phyloP scores from a whole-genome alignment of 2,329 filamentous ascomycete species.

The Arthrobotrys sinensis region DNA sequence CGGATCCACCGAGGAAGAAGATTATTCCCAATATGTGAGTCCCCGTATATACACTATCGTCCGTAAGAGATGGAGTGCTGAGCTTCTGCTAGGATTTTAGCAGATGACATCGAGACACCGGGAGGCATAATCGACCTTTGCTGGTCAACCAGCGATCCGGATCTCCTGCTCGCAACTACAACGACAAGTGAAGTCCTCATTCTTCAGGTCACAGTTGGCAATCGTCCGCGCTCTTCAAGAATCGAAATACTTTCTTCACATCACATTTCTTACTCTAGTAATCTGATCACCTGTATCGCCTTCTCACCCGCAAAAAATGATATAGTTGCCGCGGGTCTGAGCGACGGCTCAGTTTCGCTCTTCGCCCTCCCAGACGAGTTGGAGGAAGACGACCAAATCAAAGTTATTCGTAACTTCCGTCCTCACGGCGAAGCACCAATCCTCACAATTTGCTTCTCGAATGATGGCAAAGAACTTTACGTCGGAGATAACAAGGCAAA shows the following conservation, averaged over 20 bases:
- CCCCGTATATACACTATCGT: background rate
- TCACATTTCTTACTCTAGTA: constrained; percentile 25
- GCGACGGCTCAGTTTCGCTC: constrained; percentile 43
- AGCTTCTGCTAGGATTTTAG: constrained; percentile 43
- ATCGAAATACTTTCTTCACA: constrained; percentile 59
- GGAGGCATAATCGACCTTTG: constrained; percentile 56
- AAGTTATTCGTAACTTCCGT: constrained; percentile 33
- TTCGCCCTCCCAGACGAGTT: constrained; percentile 46
- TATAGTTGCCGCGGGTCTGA: constrained; percentile 52
- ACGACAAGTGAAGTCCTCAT: constrained; percentile 48
- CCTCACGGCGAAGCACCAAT: constrained; percentile 42
- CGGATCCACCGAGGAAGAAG: constrained; percentile 58
- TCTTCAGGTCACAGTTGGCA: constrained; percentile 50
- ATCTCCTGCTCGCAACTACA: constrained; percentile 57
- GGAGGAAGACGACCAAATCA: constrained; percentile 49
- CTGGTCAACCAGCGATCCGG: constrained; percentile 60
- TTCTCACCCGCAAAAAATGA: constrained; percentile 53
- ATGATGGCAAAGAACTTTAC: constrained; percentile 54
- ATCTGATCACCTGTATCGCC: constrained; percentile 44
- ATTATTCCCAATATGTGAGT: constrained; percentile 61
- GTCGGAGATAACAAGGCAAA: constrained; percentile 53
- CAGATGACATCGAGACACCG: constrained; percentile 58
- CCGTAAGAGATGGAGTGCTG: background rate
- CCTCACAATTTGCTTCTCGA: constrained; percentile 50
- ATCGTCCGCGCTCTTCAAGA: constrained; percentile 23